phyloP scores from a whole-genome alignment of 768 basidiomycete genomes.

The Saitozyma sp. region DNA sequence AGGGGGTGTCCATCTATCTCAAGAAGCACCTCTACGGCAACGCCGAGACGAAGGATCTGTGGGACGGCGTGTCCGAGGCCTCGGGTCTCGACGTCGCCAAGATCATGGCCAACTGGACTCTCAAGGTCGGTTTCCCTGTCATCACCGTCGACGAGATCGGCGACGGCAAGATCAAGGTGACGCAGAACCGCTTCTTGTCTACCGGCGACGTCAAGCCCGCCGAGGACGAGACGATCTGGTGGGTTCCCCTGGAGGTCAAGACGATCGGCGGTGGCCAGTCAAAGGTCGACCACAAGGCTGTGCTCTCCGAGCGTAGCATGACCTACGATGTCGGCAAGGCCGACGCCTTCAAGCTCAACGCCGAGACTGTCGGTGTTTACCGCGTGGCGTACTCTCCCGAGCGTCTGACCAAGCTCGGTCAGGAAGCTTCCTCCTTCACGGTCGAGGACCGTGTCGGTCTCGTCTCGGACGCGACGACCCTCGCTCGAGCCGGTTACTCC shows the following conservation, averaged over 20 bases:
- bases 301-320: conserved; percentile 70
- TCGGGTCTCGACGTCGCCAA: conserved; percentile 69
- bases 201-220: conserved; percentile 74
- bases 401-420: conserved; percentile 72
- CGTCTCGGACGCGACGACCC: conserved; percentile 74
- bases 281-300: conserved; percentile 61
- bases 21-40: conserved; percentile 83
- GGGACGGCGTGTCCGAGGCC: conserved; percentile 77
- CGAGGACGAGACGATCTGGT: conserved; percentile 87
- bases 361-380: conserved; percentile 80
- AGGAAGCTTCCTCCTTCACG: conserved; percentile 78
- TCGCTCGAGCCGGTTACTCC: conserved; percentile 77
- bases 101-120: conserved; percentile 90
- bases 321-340: conserved; percentile 68
- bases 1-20: conserved; percentile 86
- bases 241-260: conserved; percentile 71
- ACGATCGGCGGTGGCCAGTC: conserved; percentile 63
- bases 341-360: conserved; percentile 81
- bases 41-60: conserved; percentile 80
- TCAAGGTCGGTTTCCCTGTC: conserved; percentile 86
- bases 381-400: conserved; percentile 84
- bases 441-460: conserved; percentile 87
- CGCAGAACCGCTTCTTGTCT: conserved; percentile 89
- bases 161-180: conserved; percentile 68
- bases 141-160: conserved; percentile 76